These are phyloP conservation scores for Solanum ossicruentum DNA, from an alignment of 257 asterid species.

Conservation along the genomic window DNA sequence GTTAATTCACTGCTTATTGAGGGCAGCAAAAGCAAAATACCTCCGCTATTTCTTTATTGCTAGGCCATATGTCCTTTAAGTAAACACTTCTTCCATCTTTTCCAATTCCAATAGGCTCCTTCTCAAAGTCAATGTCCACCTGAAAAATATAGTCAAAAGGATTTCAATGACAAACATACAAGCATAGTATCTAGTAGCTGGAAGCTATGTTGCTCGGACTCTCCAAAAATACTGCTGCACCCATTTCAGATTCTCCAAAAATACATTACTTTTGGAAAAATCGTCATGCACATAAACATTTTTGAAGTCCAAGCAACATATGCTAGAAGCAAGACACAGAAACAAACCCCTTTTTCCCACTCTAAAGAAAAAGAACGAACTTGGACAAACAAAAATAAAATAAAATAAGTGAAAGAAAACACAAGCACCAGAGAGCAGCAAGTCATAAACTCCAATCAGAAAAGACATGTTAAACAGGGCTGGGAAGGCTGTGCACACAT, in stretches of 20 bases:
- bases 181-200: background rate
- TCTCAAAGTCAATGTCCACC: constrained; percentile 90
- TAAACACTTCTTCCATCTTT: constrained; percentile 69
- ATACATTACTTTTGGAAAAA: too few species aligned
- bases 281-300: too few species aligned
- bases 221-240: too few species aligned
- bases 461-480: background rate
- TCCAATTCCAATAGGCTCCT: constrained; percentile 82
- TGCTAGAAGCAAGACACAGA: background rate
- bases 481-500: background rate
- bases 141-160: constrained; percentile 3
- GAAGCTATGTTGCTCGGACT: too few species aligned
- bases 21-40: constrained; percentile 11
- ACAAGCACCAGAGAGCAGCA: background rate
- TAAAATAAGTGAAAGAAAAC: background rate
- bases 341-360: background rate
- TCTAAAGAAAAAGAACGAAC: background rate
- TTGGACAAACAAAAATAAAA: background rate
- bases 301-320: too few species aligned
- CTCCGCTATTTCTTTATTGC: constrained; percentile 79
- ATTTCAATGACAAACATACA: background rate
- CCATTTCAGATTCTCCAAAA: too few species aligned
- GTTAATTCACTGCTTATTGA: background rate
- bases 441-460: background rate
- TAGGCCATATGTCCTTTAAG: constrained; percentile 86